phyloP scores from a whole-genome alignment of 1,139 yeast genomes.

The Scheffersomyces stambukii region DNA sequence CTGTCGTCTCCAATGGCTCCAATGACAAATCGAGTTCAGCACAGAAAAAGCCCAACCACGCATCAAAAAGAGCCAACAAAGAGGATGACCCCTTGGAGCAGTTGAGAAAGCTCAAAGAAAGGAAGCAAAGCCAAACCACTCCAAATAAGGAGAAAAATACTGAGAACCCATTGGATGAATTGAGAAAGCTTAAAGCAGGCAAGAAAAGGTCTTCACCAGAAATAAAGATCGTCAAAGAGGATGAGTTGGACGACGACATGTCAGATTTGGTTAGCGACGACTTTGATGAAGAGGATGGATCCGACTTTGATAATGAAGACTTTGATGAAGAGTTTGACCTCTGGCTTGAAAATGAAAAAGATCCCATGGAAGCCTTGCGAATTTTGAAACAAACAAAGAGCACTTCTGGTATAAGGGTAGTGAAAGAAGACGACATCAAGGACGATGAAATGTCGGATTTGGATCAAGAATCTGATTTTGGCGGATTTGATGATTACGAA shows the following conservation, averaged over 20 bases:
- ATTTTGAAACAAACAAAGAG: constrained; percentile 8
- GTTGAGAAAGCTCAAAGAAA: constrained; percentile 18
- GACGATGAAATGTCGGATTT: constrained; percentile 1
- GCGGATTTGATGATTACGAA: too few species aligned
- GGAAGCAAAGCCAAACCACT: constrained; percentile 13
- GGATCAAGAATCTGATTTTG: too few species aligned
- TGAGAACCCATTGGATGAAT: constrained; percentile 30
- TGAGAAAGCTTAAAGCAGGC: constrained; percentile 10
- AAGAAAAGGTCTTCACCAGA: constrained; percentile 3
- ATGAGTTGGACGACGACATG: constrained; percentile 16
- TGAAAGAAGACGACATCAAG: constrained; percentile 11
- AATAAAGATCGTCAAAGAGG: constrained; percentile 21
- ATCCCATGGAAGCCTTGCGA: constrained; percentile 21
- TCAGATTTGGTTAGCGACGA: constrained; percentile 11
- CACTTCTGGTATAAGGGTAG: too few species aligned
- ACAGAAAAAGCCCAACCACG: neutral
- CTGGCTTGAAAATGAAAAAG: neutral
- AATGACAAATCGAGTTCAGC: constrained; percentile 10
- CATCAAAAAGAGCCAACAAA: constrained; percentile 8
- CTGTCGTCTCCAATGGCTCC: neutral
- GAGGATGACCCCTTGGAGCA: constrained; percentile 22
- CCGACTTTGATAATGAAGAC: neutral
- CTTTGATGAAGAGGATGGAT: constrained; percentile 10
- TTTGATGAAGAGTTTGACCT: neutral
- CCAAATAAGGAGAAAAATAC: constrained; percentile 6